Percentiles rank a stretch among this genome's conserved stretches.
Conservation (phyloP, 140 eudicot species). For the Erigeron philadelphicus region DNA sequence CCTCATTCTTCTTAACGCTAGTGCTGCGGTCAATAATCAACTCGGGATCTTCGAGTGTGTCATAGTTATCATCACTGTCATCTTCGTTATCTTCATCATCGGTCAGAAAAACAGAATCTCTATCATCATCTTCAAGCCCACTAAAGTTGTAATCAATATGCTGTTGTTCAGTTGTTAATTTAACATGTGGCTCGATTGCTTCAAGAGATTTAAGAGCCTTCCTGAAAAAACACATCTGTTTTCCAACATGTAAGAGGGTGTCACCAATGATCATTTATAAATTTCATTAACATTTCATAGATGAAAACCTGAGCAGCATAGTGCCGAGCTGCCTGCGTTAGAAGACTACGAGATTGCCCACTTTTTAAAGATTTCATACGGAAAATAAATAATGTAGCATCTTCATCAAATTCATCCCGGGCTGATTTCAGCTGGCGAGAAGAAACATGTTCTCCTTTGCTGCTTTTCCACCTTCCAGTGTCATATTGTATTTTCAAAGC, state of each 20-base stretch:
- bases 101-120: conserved; percentile 32
- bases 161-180: conserved; percentile 50
- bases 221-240: conserved; percentile 69
- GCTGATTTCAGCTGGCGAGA: conserved; percentile 67
- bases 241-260: conserved; percentile 27
- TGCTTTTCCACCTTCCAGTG: conserved; percentile 51
- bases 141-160: conserved; percentile 77
- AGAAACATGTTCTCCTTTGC: conserved; percentile 48
- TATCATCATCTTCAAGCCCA: conserved; percentile 69
- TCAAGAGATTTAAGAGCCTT: conserved; percentile 68
- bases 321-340: conserved; percentile 91
- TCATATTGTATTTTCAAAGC: conserved; percentile 48
- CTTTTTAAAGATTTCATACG: conserved; percentile 86
- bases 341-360: conserved; percentile 80
- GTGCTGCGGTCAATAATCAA: conserved; percentile 47
- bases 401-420: conserved; percentile 70
- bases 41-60: conserved; percentile 44
- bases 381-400: conserved; percentile 59
- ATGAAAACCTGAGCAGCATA: conserved; percentile 92
- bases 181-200: conserved; percentile 77
- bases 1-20: conserved; percentile 34
- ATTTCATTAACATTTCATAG: neutral
- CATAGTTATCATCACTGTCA: conserved; percentile 41
- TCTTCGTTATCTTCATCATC: conserved; percentile 45
- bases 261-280: conserved; percentile 8